These are phyloP conservation scores for Mortierella alpina DNA, from an alignment of 192 early-diverging fungal genomes.

Conservation along the genomic window DNA sequence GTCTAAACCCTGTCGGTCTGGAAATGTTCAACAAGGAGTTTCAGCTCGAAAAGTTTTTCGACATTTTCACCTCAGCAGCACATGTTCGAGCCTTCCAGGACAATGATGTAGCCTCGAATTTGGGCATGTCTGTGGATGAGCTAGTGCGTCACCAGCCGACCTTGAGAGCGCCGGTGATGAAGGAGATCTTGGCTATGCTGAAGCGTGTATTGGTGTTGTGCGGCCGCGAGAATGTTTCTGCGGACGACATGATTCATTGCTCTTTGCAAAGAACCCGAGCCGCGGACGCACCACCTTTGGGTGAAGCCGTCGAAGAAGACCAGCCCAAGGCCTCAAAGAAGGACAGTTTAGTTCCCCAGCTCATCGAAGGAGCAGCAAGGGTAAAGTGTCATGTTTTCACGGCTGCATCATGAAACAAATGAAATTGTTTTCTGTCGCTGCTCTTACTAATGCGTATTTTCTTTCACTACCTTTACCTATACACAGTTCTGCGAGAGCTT, in stretches of 20 bases:
- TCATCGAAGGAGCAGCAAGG: constrained; percentile 74
- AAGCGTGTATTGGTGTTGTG: constrained; percentile 73
- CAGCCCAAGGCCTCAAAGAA: constrained; percentile 61
- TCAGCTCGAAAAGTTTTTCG: constrained; percentile 78
- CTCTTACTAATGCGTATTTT: neutral
- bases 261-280: constrained; percentile 21
- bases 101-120: constrained; percentile 81
- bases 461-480: neutral
- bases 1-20: constrained; percentile 89
- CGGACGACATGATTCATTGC: constrained; percentile 59
- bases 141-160: constrained; percentile 94
- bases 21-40: constrained; percentile 81
- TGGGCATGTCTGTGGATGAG: constrained; percentile 93
- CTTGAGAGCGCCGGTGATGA: constrained; percentile 77
- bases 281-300: constrained; percentile 17
- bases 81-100: constrained; percentile 84
- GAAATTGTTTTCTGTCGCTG: neutral
- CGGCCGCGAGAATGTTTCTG: constrained; percentile 55
- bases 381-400: constrained; percentile 48
- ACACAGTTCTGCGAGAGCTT: constrained; percentile 83
- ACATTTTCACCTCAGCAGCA: constrained; percentile 77
- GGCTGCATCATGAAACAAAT: no score
- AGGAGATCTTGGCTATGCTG: constrained; percentile 76
- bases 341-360: constrained; percentile 60
- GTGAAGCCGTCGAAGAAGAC: constrained; percentile 31